These are phyloP conservation scores for Emydomyces testavorans DNA, from an alignment of 2,329 filamentous ascomycete genomes.

Conservation along the genomic window DNA sequence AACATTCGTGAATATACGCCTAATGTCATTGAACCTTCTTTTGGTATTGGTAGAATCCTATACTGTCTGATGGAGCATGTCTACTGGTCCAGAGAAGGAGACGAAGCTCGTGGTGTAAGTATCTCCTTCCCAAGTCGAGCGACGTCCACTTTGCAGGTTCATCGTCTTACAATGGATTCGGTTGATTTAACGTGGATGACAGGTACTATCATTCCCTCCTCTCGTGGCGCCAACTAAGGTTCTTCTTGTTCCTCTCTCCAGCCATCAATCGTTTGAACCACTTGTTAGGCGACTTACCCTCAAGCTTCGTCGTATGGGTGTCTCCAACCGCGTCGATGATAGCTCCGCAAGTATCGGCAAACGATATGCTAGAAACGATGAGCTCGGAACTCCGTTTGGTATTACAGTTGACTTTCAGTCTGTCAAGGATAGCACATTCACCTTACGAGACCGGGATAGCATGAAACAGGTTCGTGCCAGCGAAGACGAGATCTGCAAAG, in stretches of 20 bases:
- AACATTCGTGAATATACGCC: constrained; percentile 84
- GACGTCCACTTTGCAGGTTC: not conserved
- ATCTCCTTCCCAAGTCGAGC: not conserved
- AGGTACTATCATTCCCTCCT: constrained; percentile 63
- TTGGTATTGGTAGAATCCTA: constrained; percentile 88
- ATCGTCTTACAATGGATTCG: not conserved
- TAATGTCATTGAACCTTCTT: constrained; percentile 94
- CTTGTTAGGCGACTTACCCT: constrained; percentile 60
- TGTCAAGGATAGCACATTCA: constrained; percentile 73
- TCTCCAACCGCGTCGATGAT: constrained; percentile 80
- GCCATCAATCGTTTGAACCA: constrained; percentile 69
- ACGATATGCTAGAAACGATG: constrained; percentile 88
- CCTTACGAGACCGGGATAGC: constrained; percentile 78
- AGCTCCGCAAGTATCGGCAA: constrained; percentile 88
- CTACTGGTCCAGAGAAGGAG: constrained; percentile 81
- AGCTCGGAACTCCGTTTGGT: constrained; percentile 85
- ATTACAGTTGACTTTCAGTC: constrained; percentile 96
- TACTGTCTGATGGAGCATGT: constrained; percentile 89
- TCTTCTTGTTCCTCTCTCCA: constrained; percentile 77
- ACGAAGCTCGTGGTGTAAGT: constrained; percentile 78
- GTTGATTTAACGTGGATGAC: constrained; percentile 4
- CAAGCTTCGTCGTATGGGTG: constrained; percentile 60
- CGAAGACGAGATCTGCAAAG: constrained; percentile 66
- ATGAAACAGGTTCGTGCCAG: constrained; percentile 81
- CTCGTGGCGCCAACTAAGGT: constrained; percentile 89